Conservation (phyloP, 257 asterid genomes). For the Cordia subcordata region DNA sequence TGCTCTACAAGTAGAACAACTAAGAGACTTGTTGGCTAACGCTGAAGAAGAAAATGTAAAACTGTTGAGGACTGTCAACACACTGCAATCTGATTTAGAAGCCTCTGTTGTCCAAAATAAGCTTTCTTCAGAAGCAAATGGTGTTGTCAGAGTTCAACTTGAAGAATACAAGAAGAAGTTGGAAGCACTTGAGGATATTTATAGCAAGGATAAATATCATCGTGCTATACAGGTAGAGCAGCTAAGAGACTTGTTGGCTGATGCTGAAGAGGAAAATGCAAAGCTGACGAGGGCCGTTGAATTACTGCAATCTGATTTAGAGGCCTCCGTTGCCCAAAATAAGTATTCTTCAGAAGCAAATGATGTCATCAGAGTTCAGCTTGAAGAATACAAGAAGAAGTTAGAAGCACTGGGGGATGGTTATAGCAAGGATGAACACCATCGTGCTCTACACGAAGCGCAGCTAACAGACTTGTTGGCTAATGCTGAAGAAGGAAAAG, state of each 20-base stretch:
- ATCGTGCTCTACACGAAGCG: constrained; percentile 32
- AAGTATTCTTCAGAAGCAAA: constrained; percentile 58
- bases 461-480: constrained; percentile 30
- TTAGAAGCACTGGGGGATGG: constrained; percentile 30
- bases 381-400: constrained; percentile 42
- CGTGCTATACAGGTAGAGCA: constrained; percentile 36
- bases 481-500: constrained; percentile 46
- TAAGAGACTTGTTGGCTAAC: constrained; percentile 29
- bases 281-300: constrained; percentile 28
- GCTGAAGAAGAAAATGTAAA: constrained; percentile 44
- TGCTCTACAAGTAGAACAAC: constrained; percentile 33
- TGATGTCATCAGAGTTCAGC: constrained; percentile 24
- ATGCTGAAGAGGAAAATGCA: constrained; percentile 49
- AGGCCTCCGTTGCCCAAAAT: constrained; percentile 41
- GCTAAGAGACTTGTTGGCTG: constrained; percentile 30
- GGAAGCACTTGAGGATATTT: constrained; percentile 26
- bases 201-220: constrained; percentile 28
- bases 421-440: constrained; percentile 26
- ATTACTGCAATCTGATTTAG: constrained; percentile 48
- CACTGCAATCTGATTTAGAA: constrained; percentile 51
- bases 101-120: constrained; percentile 40
- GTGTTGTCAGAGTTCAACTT: constrained; percentile 26
- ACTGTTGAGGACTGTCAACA: constrained; percentile 54
- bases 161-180: constrained; percentile 42
- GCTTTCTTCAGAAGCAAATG: constrained; percentile 46